Evolutionary conservation across 352 stramenopile genomes (phyloP), one percentile per base, ranked within the genome.

Genomic region (Phytophthora sojae): DNA sequence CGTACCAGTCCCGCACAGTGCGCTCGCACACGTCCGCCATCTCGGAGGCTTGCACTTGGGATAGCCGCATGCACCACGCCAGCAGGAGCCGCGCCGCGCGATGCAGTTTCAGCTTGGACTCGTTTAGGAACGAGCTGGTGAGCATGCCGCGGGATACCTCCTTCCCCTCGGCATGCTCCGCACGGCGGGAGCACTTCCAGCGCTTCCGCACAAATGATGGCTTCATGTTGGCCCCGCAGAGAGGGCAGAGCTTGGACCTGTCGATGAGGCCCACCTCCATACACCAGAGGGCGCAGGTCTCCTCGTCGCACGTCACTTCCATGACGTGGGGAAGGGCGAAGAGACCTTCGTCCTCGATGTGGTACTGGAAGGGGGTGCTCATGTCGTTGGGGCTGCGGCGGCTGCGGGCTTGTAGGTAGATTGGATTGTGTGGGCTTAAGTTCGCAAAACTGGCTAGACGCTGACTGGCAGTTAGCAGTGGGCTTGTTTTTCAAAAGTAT

Each of bases 51-150:
- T 57, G 45, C 3, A 19, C 19, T 26, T 66, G 59, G 0, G 59
- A 17, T 0, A 59, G 49, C 21, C n/a, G 30, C 59, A 66, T 66
- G 49, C 35, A 53, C 49, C 59, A 66, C n/a, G 49, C 59, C 2
- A 58, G 32, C 2, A 59, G 19, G 4, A 66, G 50, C 1, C 59
- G 32, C 19, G 45, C 59, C 0, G 15, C n/a, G 25, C 57, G 8
- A 17, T 9, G 14, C 44, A 55, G 42, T n/a, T 59, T 45, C 7
- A 59, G 12, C 29, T 59, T 59, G 14, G n/a, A 17, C 29, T 47
- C 53, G 19, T 29, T 50, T 17, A 59, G 26, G 7, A 59, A 50
- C 17, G 30, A 59, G 19, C 30, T 59, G 5, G 32, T 35, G 6
- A 35, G 32, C 32, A 59, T 32, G 17, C 30, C 53, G 19, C 17